Conservation (phyloP, 1,284 basidiomycete genomes). For the Trichosporon asahii region DNA sequence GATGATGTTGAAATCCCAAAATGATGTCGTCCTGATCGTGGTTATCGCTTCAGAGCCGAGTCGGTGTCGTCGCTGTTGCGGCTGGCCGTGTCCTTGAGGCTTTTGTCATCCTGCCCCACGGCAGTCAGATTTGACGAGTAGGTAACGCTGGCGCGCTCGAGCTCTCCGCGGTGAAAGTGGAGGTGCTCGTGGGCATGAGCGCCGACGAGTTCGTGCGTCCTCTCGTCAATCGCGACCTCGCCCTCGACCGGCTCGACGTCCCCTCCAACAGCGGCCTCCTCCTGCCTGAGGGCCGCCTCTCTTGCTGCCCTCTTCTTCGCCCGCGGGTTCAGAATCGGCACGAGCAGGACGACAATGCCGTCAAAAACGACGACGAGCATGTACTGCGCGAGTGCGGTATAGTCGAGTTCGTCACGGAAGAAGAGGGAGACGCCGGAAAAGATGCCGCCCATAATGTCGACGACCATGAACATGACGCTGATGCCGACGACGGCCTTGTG, state of each 20-base stretch:
- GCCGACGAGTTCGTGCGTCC: background rate
- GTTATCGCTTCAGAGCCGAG: background rate
- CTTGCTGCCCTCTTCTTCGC: conserved; percentile 38
- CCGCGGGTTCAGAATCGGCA: conserved; percentile 62
- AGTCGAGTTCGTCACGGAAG: conserved; percentile 66
- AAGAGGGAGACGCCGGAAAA: conserved; percentile 66
- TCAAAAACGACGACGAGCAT: conserved; percentile 59
- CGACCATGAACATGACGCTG: conserved; percentile 64
- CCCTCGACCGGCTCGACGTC: background rate
- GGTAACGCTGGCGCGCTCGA: background rate
- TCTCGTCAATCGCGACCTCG: background rate
- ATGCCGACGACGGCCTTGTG: conserved; percentile 69
- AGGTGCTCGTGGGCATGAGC: background rate
- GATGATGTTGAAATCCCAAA: background rate
- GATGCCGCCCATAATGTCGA: conserved; percentile 69
- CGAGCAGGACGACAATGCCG: conserved; percentile 59
- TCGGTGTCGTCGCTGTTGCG: background rate
- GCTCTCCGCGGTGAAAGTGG: background rate
- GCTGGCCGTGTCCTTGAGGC: background rate
- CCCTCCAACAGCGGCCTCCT: background rate
- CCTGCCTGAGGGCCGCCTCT: conserved; percentile 11
- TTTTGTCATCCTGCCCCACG: background rate
- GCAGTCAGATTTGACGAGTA: background rate
- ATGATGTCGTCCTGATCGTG: background rate
- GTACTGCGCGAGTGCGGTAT: conserved; percentile 60